Conservation (phyloP, 1,284 basidiomycete species). For the Heliocybe sulcata region DNA sequence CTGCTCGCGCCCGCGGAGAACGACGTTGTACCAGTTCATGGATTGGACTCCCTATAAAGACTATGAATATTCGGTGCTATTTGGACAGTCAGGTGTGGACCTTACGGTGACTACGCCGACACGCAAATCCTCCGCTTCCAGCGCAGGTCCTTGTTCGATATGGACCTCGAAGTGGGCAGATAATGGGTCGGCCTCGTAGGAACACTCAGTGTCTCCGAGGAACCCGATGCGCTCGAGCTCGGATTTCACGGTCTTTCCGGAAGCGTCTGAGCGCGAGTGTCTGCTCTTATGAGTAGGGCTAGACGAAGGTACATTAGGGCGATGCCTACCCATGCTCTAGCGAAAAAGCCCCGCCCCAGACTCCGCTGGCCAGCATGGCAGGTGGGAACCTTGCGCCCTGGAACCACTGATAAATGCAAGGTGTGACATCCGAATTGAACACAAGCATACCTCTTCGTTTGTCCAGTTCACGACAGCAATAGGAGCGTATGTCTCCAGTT, state of each 20-base stretch:
- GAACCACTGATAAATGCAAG: too few species aligned
- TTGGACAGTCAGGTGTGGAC: conserved; percentile 10
- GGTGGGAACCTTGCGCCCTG: conserved; percentile 17
- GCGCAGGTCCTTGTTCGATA: conserved; percentile 18
- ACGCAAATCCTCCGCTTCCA: conserved; percentile 12
- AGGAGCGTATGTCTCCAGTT: conserved; percentile 15
- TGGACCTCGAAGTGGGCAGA: conserved; percentile 19
- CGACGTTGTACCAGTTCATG: conserved; percentile 16
- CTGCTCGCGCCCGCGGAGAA: conserved; percentile 14
- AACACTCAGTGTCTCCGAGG: conserved; percentile 11
- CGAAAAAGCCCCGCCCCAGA: conserved; percentile 14
- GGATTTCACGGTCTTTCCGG: conserved; percentile 10
- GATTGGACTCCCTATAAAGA: conserved; percentile 5
- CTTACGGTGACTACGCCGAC: conserved; percentile 13
- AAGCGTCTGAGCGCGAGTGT: conserved; percentile 9
- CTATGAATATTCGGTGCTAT: neutral
- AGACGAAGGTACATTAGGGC: neutral
- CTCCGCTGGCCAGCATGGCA: conserved; percentile 13
- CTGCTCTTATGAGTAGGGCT: neutral
- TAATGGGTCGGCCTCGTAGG: conserved; percentile 12
- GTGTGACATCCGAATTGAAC: neutral
- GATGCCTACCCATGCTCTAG: conserved; percentile 10
- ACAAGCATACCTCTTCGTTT: conserved; percentile 10
- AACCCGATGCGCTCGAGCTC: conserved; percentile 17
- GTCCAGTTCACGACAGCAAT: conserved; percentile 17